Conservation (phyloP, 1,139 yeast species). For the Kluyveromyces marxianus region DNA sequence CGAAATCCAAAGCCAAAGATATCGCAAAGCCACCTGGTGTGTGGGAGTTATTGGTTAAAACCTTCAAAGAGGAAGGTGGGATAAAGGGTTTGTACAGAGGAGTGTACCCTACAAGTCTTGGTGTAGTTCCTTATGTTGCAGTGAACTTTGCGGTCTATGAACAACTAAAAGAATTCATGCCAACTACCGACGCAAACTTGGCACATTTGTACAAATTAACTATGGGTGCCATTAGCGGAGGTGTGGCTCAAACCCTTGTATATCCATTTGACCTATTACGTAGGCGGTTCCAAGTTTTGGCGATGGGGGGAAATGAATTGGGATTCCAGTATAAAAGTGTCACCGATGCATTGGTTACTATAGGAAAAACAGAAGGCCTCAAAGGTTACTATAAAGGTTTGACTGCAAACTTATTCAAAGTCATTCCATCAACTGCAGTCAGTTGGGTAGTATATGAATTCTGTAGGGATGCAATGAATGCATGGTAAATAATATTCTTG, state of each 20-base stretch:
- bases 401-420: conserved; percentile 81
- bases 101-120: conserved; percentile 77
- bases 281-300: conserved; percentile 83
- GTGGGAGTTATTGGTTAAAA: conserved; percentile 46
- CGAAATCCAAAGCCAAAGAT: conserved; percentile 36
- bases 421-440: conserved; percentile 92
- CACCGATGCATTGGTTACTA: conserved; percentile 59
- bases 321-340: conserved; percentile 78
- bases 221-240: conserved; percentile 87
- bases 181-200: conserved; percentile 32
- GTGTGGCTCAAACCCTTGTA: conserved; percentile 70
- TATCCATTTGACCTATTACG: conserved; percentile 88
- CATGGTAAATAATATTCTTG: background rate
- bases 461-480: conserved; percentile 28
- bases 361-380: conserved; percentile 66
- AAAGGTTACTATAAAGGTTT: conserved; percentile 83
- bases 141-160: conserved; percentile 89
- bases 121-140: conserved; percentile 96
- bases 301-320: conserved; percentile 58
- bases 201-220: conserved; percentile 45
- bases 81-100: conserved; percentile 74
- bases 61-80: conserved; percentile 77
- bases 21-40: conserved; percentile 58
- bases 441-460: conserved; percentile 85
- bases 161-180: conserved; percentile 51